Evolutionary conservation across 1,284 basidiomycete genomes (phyloP).

Genomic region (Omphalotus olearius): DNA sequence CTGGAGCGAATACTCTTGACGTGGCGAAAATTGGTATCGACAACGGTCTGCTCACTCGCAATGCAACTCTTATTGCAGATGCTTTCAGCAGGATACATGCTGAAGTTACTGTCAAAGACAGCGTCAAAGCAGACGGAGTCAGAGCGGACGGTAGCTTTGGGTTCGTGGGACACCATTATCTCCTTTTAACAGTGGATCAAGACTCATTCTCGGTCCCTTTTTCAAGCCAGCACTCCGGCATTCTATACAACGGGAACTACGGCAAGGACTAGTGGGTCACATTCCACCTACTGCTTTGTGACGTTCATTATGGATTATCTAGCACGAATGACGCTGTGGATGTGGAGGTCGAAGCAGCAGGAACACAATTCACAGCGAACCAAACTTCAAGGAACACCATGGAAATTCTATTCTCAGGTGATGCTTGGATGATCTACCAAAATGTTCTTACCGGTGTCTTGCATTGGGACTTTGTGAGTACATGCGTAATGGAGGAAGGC

Average conservation of each 20-base stretch:
- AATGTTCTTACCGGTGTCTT: slow-evolving; percentile 50
- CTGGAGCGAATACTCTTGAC: slow-evolving; percentile 62
- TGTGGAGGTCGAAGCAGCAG: slow-evolving; percentile 47
- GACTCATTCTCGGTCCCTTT: slow-evolving; percentile 9
- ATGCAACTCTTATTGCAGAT: slow-evolving; percentile 39
- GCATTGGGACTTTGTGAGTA: slow-evolving; percentile 65
- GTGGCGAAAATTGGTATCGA: slow-evolving; percentile 54
- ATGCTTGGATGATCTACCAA: slow-evolving; percentile 64
- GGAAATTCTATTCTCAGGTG: slow-evolving; percentile 44
- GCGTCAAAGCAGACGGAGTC: slow-evolving; percentile 59
- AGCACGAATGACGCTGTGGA: slow-evolving; percentile 50
- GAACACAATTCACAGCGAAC: slow-evolving; percentile 48
- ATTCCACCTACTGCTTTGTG: neutral
- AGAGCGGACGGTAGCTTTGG: slow-evolving; percentile 58
- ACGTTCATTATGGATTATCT: neutral
- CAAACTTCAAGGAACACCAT: slow-evolving; percentile 38
- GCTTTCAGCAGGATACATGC: slow-evolving; percentile 46
- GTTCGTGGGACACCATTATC: too few relatives aligned
- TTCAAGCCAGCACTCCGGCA: slow-evolving; percentile 47
- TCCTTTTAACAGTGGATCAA: too few relatives aligned
- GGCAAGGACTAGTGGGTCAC: slow-evolving; percentile 19
- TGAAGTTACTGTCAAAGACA: slow-evolving; percentile 45
- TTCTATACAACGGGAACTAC: slow-evolving; percentile 64
- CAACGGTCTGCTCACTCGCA: slow-evolving; percentile 39
- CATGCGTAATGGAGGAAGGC: neutral